Evolutionary conservation across 2,329 filamentous ascomycete genomes (phyloP), one percentile per base, ranked within the genome.

Genomic region (Aspergillus proliferans): DNA sequence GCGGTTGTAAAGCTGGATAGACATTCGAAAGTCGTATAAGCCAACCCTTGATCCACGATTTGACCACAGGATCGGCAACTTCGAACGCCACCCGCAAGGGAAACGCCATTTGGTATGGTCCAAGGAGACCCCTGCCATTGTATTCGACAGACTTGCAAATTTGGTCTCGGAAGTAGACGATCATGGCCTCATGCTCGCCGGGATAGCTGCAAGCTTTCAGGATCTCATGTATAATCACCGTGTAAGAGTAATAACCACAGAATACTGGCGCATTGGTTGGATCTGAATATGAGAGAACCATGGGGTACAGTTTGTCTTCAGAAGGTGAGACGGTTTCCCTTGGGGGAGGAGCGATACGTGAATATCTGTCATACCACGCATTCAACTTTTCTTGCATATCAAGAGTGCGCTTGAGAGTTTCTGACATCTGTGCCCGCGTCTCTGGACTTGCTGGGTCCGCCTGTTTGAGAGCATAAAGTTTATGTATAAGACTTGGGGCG

Each of bases 141-240:
- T 59, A 63, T 48, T 64, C 61, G n/a, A 65, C 55, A 0, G 62
- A 64, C 41, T 52, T 58, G 52, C 63, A 65, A n/a, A 65, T 64
- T 47, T 60, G 60, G 46, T 64, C 61, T 14, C 57, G 54, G 21
- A 56, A 65, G 47, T 57, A 59, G 15, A 46, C 19, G 9, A 59
- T 52, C 54, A 59, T 57, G 15, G 51, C 53, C 6, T 18, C 54
- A 24, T 65, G 59, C 7, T 56, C 50, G 12, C 62, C 62, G 7
- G 60, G 51, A 22, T 57, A 58, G 3, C 47, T 51, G 28, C 56
- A 61, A 2, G 36, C 47, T 21, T 44, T 58, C n/a, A 65, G 34
- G 7, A 57, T 44, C 41, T 62, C 59, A 38, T 64, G 60, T 4
- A 65, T 53, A 30, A 65, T 52, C 6, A 55, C 50, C 61, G 59